Base-by-base conservation (phyloP, 176 grass and related monocot species). In the Bromus sterilis region DNA sequence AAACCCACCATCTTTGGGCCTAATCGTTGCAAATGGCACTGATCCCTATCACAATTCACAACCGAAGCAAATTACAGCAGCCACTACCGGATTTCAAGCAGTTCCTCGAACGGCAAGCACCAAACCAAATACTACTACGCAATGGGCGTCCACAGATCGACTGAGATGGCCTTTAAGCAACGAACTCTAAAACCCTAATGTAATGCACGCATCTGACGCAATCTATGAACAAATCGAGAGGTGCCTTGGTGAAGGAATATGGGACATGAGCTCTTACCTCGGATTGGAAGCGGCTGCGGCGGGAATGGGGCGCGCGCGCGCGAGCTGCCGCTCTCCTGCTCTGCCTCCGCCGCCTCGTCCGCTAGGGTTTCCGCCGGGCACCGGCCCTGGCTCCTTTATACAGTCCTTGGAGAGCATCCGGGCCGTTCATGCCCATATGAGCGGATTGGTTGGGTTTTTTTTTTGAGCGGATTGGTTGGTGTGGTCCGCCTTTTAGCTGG, bases 361-460 rank as follows among this genome's bases (percentile, higher is more conserved):
- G 16, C 78, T 81, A 81, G 78, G 78, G 78, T 55, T 80, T 69
- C 30, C 16, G 46, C 9, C 26, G 1, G 31, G 64, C 78, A 51
- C 13, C 16, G 15, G 30, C 46, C 65, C 23, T 30, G 13, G 64
- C 1, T 42, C 0, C 21, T 70, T 57, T 24, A 56, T 16, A 11
- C 13, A 9, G 63, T 5, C 31, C 46, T n/a, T 21, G 62, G 24
- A 70, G 34, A 36, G 32, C 14, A 70, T 39, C 48, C 0, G 31
- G 46, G 65, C 65, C 49, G 49, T 58, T 65, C 48, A 57, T 56
- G 39, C 26, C 46, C 4, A 2, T 24, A 21, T 48, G 4, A 14
- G 7, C n/a, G 5, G 46, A 56, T 69, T 28, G 4, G 3, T 53
- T 15, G 18, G n/a, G n/a, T n/a, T n/a, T n/a, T n/a, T n/a, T n/a